Conservation (phyloP, 495 filamentous ascomycete species). For the Hypoxylon subgilvum region DNA sequence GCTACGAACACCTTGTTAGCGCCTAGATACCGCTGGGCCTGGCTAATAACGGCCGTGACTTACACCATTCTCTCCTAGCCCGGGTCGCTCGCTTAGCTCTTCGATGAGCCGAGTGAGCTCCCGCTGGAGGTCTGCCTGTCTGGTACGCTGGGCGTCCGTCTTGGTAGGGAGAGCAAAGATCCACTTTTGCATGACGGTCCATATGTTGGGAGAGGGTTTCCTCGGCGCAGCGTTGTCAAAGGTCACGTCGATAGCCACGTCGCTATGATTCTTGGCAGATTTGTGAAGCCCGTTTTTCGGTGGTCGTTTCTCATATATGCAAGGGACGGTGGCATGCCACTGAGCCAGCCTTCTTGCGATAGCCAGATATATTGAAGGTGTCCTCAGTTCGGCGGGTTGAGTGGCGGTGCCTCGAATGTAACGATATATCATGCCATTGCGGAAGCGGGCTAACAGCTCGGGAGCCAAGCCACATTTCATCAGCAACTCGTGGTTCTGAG, state of each 20-base stretch:
- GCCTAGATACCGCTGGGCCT: not conserved
- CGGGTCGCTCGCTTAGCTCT: conserved; percentile 74
- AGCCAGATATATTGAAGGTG: conserved; percentile 74
- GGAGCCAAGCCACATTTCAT: conserved; percentile 83
- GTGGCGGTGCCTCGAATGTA: conserved; percentile 84
- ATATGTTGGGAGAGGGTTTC: conserved; percentile 77
- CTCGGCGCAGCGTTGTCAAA: conserved; percentile 64
- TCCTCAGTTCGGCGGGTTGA: conserved; percentile 76
- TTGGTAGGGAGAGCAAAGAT: conserved; percentile 79
- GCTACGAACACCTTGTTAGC: conserved; percentile 53
- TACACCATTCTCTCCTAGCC: conserved; percentile 75
- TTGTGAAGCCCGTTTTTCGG: conserved; percentile 17
- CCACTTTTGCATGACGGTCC: conserved; percentile 96
- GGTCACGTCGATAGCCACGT: conserved; percentile 56
- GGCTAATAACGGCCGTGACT: conserved; percentile 43
- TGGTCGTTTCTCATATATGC: conserved; percentile 49
- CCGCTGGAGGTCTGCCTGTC: conserved; percentile 70
- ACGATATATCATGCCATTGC: conserved; percentile 93
- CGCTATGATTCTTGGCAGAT: conserved; percentile 30
- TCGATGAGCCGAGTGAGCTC: conserved; percentile 74
- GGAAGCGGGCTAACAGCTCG: conserved; percentile 85
- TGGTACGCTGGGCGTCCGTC: conserved; percentile 67
- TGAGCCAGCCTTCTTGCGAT: conserved; percentile 83
- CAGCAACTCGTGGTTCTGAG: conserved; percentile 68
- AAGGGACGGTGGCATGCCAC: conserved; percentile 88